A percentile compares a stretch with the other conserved stretches of the same genome.
Conservation (phyloP, 441 rosid species). For the Croton setiger region DNA sequence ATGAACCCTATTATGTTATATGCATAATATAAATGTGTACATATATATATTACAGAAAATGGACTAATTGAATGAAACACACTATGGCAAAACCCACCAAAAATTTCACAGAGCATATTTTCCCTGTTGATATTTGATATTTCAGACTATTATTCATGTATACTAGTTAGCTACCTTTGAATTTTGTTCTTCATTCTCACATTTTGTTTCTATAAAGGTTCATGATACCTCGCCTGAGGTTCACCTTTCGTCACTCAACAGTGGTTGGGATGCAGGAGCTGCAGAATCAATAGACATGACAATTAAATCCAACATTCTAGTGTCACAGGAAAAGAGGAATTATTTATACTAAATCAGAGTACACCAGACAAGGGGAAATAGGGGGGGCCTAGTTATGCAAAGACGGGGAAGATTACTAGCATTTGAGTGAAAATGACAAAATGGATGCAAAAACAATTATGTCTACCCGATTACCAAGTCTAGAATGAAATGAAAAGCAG, state of each 20-base stretch:
- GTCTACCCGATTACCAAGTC: not conserved
- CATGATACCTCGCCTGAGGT: constrained; percentile 15
- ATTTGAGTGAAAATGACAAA: not conserved
- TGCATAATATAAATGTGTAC: not conserved
- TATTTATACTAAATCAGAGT: not conserved
- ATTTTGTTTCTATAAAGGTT: constrained; percentile 1
- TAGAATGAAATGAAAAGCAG: not conserved
- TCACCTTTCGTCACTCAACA: constrained; percentile 46
- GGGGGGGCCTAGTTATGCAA: not conserved
- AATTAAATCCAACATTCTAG: not conserved
- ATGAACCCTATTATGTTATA: not conserved
- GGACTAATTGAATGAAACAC: constrained; percentile 1
- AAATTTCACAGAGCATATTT: constrained; percentile 15
- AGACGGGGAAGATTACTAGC: not conserved
- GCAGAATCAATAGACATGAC: constrained; percentile 23
- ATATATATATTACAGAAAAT: not conserved
- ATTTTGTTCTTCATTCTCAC: not conserved
- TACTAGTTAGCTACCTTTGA: not conserved
- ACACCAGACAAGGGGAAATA: not conserved
- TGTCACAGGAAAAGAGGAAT: not conserved
- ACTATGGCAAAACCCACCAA: constrained; percentile 14
- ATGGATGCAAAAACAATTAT: not conserved
- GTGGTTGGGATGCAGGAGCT: constrained; percentile 60
- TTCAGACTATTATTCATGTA: constrained; percentile 11
- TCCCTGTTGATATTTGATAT: constrained; percentile 1